Percentiles rank a stretch among this genome's conserved stretches.
Evolutionary conservation across 148 eudicot genomes (phyloP).

Genomic region (Selenicereus undatus): DNA sequence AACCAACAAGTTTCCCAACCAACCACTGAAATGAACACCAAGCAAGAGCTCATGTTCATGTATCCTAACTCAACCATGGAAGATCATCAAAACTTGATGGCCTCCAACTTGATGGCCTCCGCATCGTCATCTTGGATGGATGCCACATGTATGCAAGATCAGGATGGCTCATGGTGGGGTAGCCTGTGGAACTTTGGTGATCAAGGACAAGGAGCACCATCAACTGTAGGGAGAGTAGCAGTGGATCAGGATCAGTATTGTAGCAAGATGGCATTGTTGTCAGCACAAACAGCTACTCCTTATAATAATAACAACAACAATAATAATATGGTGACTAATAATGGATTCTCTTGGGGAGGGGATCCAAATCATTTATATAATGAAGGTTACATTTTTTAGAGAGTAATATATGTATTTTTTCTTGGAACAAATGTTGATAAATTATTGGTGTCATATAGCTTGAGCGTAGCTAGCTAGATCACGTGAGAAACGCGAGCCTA

Average conservation of each 20-base stretch:
- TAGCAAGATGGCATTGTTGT: slow-evolving; percentile 24
- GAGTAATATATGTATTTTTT: neutral
- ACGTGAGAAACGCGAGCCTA: neutral
- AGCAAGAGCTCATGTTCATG: neutral
- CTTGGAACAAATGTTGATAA: neutral
- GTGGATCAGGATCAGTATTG: slow-evolving; percentile 11
- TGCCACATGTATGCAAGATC: slow-evolving; percentile 14
- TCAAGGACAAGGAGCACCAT: neutral
- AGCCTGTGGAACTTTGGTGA: slow-evolving; percentile 40
- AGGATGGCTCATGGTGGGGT: slow-evolving; percentile 27
- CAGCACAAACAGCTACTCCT: slow-evolving; percentile 7
- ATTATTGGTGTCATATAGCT: neutral
- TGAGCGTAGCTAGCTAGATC: slow-evolving; percentile 43
- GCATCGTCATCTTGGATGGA: slow-evolving; percentile 31
- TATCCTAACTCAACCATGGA: slow-evolving; percentile 11
- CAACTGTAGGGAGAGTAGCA: neutral
- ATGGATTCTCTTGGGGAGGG: slow-evolving; percentile 31
- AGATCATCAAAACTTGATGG: slow-evolving; percentile 19
- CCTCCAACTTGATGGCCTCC: too few relatives aligned
- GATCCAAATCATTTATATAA: slow-evolving; percentile 12
- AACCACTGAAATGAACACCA: neutral
- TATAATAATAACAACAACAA: slow-evolving; percentile 9
- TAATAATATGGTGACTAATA: slow-evolving; percentile 5
- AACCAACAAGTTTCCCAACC: neutral
- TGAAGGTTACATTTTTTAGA: slow-evolving; percentile 28